Evolutionary conservation across 2,329 filamentous ascomycete species (phyloP).

Genomic region (Aspergillus cejpii): DNA sequence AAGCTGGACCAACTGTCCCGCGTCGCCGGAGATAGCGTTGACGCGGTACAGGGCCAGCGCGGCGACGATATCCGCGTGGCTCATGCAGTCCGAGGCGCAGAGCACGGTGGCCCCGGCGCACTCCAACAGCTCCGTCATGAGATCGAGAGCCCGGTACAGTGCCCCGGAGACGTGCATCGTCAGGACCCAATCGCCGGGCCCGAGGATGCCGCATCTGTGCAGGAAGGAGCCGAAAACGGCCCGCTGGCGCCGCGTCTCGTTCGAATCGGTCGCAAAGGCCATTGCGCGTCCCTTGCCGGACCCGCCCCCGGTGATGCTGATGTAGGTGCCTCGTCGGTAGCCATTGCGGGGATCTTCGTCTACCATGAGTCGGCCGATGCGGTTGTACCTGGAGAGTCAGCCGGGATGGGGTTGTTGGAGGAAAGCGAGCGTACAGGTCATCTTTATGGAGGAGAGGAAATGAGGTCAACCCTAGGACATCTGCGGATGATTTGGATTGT

Average conservation of each 20-base stretch:
- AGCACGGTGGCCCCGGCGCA: conserved; percentile 40
- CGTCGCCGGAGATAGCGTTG: conserved; percentile 39
- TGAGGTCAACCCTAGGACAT: neutral
- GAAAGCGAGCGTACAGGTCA: neutral
- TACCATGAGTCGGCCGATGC: conserved; percentile 31
- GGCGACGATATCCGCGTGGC: conserved; percentile 19
- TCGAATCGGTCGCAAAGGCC: conserved; percentile 38
- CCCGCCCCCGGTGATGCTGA: conserved; percentile 41
- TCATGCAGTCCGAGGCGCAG: conserved; percentile 30
- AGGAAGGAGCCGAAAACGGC: conserved; percentile 32
- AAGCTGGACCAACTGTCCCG: conserved; percentile 36
- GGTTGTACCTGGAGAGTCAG: conserved; percentile 28
- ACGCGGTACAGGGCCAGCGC: conserved; percentile 29
- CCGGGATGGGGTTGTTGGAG: neutral
- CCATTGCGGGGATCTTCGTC: conserved; percentile 33
- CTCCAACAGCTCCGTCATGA: conserved; percentile 38
- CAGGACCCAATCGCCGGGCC: conserved; percentile 37
- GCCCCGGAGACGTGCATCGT: conserved; percentile 33
- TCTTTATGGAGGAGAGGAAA: conserved; percentile 5
- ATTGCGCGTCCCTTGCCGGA: conserved; percentile 25
- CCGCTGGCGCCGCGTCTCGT: conserved; percentile 41
- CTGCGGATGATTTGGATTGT: neutral
- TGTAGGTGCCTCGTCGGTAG: conserved; percentile 37
- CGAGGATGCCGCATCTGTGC: conserved; percentile 24
- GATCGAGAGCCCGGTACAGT: conserved; percentile 41